Evolutionary conservation across 1,139 yeast species (phyloP).

Genomic region (Yamadazyma trypodendri): DNA sequence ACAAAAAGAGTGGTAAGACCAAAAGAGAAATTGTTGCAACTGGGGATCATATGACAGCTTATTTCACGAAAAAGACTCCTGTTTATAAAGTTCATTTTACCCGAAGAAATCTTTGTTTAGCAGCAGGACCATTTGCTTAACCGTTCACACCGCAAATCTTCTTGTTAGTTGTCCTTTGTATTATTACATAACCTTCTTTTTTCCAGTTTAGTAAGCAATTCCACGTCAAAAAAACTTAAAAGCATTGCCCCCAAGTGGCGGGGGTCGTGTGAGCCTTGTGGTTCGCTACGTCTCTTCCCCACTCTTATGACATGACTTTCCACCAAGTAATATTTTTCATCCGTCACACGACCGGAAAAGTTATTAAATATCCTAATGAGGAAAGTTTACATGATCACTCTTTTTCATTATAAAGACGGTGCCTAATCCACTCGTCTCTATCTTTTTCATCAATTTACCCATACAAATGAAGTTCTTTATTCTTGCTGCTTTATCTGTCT

Average conservation of each 20-base stretch:
- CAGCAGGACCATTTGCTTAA: conserved; percentile 75
- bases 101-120: conserved; percentile 83
- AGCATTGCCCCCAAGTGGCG: conserved; percentile 1
- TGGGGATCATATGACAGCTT: conserved; percentile 89
- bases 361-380: conserved; percentile 2
- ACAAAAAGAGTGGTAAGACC: conserved; percentile 13
- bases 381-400: background rate
- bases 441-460: background rate
- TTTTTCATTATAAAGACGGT: background rate
- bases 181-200: background rate
- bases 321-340: background rate
- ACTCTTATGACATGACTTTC: no score
- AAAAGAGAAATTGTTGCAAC: conserved; percentile 77
- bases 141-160: background rate
- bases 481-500: conserved; percentile 6
- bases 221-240: background rate
- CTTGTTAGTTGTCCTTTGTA: background rate
- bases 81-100: conserved; percentile 92
- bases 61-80: conserved; percentile 91
- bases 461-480: conserved; percentile 8
- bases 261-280: conserved; percentile 1
- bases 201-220: background rate
- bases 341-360: background rate
- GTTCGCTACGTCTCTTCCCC: background rate
- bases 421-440: background rate